These are phyloP conservation scores for Clavariopsis aquatica DNA, from an alignment of 495 filamentous ascomycete species.

Conservation along the genomic window DNA sequence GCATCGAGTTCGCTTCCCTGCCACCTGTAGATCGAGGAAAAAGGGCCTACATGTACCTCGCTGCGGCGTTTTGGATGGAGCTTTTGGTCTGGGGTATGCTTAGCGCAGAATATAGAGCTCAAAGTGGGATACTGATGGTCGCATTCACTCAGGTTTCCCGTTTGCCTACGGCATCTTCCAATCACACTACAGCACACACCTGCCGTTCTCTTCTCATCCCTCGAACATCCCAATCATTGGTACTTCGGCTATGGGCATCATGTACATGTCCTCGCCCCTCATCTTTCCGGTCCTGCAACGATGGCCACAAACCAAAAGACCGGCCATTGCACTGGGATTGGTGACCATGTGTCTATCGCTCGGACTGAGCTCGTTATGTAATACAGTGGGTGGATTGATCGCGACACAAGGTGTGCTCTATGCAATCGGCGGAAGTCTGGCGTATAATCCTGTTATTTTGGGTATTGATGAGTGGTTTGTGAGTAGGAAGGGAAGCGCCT, in stretches of 20 bases:
- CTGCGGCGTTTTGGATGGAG: constrained; percentile 63
- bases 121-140: not conserved
- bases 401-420: constrained; percentile 57
- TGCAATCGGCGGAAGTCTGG: constrained; percentile 52
- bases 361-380: constrained; percentile 50
- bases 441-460: constrained; percentile 52
- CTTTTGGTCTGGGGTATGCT: constrained; percentile 66
- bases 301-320: constrained; percentile 39
- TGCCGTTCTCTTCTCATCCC: constrained; percentile 45
- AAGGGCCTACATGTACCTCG: constrained; percentile 65
- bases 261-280: constrained; percentile 53
- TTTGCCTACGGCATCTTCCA: constrained; percentile 65
- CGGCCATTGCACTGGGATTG: constrained; percentile 47
- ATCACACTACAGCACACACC: constrained; percentile 55
- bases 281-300: constrained; percentile 42
- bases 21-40: constrained; percentile 62
- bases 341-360: constrained; percentile 33
- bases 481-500: constrained; percentile 55
- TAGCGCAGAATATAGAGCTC: too few species aligned
- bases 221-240: constrained; percentile 53
- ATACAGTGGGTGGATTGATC: constrained; percentile 51
- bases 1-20: constrained; percentile 41
- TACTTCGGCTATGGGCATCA: constrained; percentile 47
- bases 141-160: constrained; percentile 56
- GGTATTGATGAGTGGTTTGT: constrained; percentile 64